phyloP scores from a whole-genome alignment of 1,284 basidiomycete genomes.

The Ceratobasidium papillatum region DNA sequence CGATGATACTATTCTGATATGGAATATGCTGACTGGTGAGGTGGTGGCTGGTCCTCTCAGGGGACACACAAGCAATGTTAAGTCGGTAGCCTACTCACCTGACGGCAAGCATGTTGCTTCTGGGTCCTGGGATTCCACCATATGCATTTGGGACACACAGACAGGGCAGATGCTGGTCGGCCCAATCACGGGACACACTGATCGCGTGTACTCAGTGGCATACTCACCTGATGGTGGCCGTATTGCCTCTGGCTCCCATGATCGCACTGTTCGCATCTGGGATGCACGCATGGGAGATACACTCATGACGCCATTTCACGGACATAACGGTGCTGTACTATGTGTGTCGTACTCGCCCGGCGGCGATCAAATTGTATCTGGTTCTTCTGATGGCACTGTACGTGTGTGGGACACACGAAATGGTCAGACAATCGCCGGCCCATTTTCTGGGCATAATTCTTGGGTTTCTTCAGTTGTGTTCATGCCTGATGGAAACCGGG shows the following conservation, averaged over 20 bases:
- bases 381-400: background rate
- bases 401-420: background rate
- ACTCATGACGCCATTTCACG: too few species aligned
- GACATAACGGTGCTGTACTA: background rate
- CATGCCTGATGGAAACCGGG: background rate
- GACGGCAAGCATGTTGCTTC: slow-evolving; percentile 25
- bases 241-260: too few species aligned
- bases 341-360: background rate
- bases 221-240: background rate
- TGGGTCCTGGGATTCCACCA: slow-evolving; percentile 13
- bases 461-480: background rate
- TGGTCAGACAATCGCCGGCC: background rate
- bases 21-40: too few species aligned
- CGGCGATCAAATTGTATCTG: background rate
- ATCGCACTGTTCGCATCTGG: too few species aligned
- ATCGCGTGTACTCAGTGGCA: slow-evolving; percentile 43
- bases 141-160: slow-evolving; percentile 52
- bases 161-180: background rate
- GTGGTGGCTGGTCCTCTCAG: too few species aligned
- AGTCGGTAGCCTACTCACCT: slow-evolving; percentile 18
- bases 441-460: background rate
- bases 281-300: too few species aligned
- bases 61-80: too few species aligned
- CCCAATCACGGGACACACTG: too few species aligned
- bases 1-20: too few species aligned